Percentiles rank a stretch among this genome's conserved stretches.
phyloP scores from a whole-genome alignment of 352 stramenopile genomes.

The Globisporangium paddicum region DNA sequence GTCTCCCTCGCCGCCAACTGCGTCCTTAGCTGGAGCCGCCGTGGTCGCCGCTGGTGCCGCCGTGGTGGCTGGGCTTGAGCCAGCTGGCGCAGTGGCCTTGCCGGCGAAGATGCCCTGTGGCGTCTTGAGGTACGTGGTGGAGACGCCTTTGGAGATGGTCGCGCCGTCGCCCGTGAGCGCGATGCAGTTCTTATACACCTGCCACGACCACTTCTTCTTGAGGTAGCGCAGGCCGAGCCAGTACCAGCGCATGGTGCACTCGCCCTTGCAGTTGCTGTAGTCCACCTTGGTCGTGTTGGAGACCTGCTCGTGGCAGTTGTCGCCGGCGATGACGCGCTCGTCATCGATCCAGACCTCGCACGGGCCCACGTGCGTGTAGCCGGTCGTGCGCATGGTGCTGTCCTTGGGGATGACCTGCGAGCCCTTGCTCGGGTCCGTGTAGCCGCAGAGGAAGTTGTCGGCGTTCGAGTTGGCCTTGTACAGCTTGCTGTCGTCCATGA shows the following conservation, averaged over 20 bases:
- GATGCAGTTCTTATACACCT: constrained; percentile 60
- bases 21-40: neutral
- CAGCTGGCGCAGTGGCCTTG: constrained; percentile 2
- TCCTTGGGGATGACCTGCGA: constrained; percentile 13
- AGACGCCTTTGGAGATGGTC: constrained; percentile 13
- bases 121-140: constrained; percentile 7
- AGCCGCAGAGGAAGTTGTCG: constrained; percentile 15
- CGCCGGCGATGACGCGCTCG: constrained; percentile 27
- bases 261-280: constrained; percentile 41
- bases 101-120: constrained; percentile 8
- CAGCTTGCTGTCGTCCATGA: constrained; percentile 18
- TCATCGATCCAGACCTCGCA: constrained; percentile 60
- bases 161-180: constrained; percentile 11
- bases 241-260: constrained; percentile 45
- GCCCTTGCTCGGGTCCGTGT: constrained; percentile 11
- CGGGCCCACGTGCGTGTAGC: constrained; percentile 54
- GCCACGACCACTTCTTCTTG: constrained; percentile 49
- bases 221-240: constrained; percentile 53
- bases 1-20: neutral
- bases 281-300: constrained; percentile 26
- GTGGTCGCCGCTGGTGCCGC: neutral
- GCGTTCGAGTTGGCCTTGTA: constrained; percentile 16
- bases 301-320: constrained; percentile 37
- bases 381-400: constrained; percentile 34
- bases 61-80: neutral